Percentiles rank a stretch among this genome's conserved stretches.
Conservation (phyloP, 495 filamentous ascomycete species). For the Paragyromitra xinjiangensis region DNA sequence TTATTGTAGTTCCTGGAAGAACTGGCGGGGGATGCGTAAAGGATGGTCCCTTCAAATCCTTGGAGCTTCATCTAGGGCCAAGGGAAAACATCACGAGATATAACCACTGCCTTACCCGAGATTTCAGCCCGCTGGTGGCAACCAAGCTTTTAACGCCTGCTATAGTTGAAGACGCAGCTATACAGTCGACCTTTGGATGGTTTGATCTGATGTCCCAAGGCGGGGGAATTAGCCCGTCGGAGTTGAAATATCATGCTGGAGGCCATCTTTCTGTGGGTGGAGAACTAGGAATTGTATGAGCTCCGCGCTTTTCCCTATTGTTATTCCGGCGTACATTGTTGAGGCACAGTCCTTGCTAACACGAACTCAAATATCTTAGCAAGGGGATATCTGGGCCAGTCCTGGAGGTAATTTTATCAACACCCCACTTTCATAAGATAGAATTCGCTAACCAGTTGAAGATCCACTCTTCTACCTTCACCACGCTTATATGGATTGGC, state of each 20-base stretch:
- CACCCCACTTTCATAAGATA: neutral
- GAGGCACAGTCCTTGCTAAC: neutral
- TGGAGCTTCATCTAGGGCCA: constrained; percentile 26
- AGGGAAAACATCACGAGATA: neutral
- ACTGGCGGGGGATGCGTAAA: constrained; percentile 58
- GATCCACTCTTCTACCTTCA: constrained; percentile 71
- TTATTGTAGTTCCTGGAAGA: neutral
- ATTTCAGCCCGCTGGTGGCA: constrained; percentile 11
- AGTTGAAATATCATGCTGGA: constrained; percentile 63
- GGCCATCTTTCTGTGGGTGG: constrained; percentile 67
- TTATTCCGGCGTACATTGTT: too few species aligned
- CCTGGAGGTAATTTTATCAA: constrained; percentile 56
- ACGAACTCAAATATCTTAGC: neutral
- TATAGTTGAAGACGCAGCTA: neutral
- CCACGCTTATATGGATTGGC: constrained; percentile 67
- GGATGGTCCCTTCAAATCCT: constrained; percentile 61
- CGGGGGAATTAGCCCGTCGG: constrained; percentile 36
- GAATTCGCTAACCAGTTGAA: neutral
- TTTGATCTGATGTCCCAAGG: constrained; percentile 62
- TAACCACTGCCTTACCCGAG: constrained; percentile 27
- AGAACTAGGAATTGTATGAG: constrained; percentile 59
- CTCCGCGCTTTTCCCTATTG: neutral
- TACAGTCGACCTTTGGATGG: constrained; percentile 25
- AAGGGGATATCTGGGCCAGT: constrained; percentile 62
- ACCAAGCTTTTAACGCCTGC: neutral